Conservation (phyloP, 257 asterid species). For the Eucommia ulmoides region DNA sequence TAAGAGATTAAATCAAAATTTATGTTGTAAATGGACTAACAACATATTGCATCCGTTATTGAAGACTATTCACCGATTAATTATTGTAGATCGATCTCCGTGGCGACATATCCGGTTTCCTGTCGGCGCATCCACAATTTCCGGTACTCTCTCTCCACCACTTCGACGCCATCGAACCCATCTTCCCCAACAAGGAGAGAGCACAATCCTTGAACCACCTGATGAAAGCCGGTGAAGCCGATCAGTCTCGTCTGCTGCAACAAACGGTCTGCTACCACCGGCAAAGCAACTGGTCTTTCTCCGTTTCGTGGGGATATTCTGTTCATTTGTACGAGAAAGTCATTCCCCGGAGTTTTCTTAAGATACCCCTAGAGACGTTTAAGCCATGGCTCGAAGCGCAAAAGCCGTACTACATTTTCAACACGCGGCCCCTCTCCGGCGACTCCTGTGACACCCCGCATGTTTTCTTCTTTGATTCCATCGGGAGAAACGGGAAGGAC, state of each 20-base stretch:
- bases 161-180: conserved; percentile 39
- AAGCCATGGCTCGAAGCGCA: neutral
- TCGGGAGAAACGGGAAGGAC: neutral
- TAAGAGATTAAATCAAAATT: too few relatives aligned
- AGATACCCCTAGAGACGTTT: neutral
- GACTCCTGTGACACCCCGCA: neutral
- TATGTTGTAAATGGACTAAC: too few relatives aligned
- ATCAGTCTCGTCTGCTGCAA: conserved; percentile 57
- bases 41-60: too few relatives aligned
- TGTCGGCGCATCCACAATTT: conserved; percentile 46
- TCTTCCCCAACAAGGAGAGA: conserved; percentile 47
- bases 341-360: conserved; percentile 29
- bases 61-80: too few relatives aligned
- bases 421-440: neutral
- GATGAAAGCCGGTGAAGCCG: conserved; percentile 53
- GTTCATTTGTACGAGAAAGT: conserved; percentile 36
- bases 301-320: conserved; percentile 61
- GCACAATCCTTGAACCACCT: conserved; percentile 42
- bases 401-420: neutral
- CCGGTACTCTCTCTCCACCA: conserved; percentile 49
- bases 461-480: neutral
- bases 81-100: conserved; percentile 39
- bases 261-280: conserved; percentile 50
- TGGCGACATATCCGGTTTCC: conserved; percentile 48
- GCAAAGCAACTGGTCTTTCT: conserved; percentile 39